Evolutionary conservation across 2,329 filamentous ascomycete genomes (phyloP), one percentile per base, ranked within the genome.

Genomic region (Myriosclerotinia curreyana): DNA sequence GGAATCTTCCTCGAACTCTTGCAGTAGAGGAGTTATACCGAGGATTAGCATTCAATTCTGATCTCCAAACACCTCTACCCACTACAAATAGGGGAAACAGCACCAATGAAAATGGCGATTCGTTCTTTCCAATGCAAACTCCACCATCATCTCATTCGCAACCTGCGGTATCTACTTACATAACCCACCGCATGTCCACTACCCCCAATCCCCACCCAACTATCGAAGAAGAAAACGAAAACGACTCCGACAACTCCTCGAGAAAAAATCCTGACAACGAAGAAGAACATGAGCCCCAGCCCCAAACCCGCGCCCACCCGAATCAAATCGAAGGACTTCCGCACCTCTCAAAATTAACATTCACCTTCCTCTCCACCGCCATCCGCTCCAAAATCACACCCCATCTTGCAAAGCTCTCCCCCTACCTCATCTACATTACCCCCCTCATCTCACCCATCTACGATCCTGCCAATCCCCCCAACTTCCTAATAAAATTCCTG

Each of bases 401-500:
- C 0, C 56, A 60, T 7, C 38, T 60, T 1, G 36, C 36, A 3
- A 31, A 28, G 1, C 28, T 64, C 20, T 8, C 17, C 12, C 62
- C 62, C n/a, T 28, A 60, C 8, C 40, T 44, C 17, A 31, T 58
- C 11, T 64, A 65, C 15, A 17, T 71, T 71, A 68, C 67, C 25
- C 51, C 42, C 0, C 28, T 71, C 17, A 55, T 72, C 11, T 55
- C 60, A 0, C 54, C 74, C 44, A 64, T 66, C 3, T 72, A 73
- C 14, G 69, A 75, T 38, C 70, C 76, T 1, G n/a, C 44, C 1
- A 72, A 76, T 60, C 78, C 79, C 52, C 77, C 78, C 5, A 78
- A 79, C 65, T 71, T 81, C 54, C 62, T 82, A 61, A 71, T 75
- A 15, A 80, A 79, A 68, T 88, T 81, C 74, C 74, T 88, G n/a